phyloP scores from a whole-genome alignment of 176 grass and related monocot genomes.

The Olyra latifolia region DNA sequence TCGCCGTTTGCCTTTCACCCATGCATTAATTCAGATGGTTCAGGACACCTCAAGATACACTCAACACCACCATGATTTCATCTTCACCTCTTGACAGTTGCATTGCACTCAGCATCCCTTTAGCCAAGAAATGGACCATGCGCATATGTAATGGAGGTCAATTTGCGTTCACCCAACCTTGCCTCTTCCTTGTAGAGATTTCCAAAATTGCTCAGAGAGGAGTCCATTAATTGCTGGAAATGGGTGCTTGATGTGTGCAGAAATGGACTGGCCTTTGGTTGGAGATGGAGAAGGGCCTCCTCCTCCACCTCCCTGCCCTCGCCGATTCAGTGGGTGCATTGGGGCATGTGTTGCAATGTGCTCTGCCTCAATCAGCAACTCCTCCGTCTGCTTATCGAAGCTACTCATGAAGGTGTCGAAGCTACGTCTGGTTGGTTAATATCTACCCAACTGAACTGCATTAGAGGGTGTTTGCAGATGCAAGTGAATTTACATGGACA shows the following conservation, averaged over 20 bases:
- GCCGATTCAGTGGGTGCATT: slow-evolving; percentile 34
- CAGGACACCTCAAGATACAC: slow-evolving; percentile 5
- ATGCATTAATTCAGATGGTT: slow-evolving; percentile 7
- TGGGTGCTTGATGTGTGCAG: slow-evolving; percentile 34
- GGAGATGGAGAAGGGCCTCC: slow-evolving; percentile 12
- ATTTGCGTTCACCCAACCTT: slow-evolving; percentile 35
- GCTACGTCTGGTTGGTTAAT: background rate
- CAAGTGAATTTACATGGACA: background rate
- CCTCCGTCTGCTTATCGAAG: background rate
- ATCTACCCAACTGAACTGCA: background rate
- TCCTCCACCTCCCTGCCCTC: slow-evolving; percentile 14
- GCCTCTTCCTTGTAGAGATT: slow-evolving; percentile 21
- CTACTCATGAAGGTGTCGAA: background rate
- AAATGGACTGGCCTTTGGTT: slow-evolving; percentile 24
- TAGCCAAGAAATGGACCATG: slow-evolving; percentile 18
- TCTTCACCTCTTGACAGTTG: slow-evolving; percentile 16
- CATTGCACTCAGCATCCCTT: slow-evolving; percentile 15
- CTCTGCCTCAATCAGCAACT: slow-evolving; percentile 5
- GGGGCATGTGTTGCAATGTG: slow-evolving; percentile 23
- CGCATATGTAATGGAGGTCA: slow-evolving; percentile 31
- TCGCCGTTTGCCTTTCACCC: background rate
- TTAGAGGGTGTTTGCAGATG: background rate
- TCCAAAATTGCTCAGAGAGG: slow-evolving; percentile 23
- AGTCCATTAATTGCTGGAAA: slow-evolving; percentile 27
- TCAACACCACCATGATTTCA: slow-evolving; percentile 15